Evolutionary conservation across 768 basidiomycete species (phyloP), one percentile per base, ranked within the genome.

Genomic region (Mycena latifolia): DNA sequence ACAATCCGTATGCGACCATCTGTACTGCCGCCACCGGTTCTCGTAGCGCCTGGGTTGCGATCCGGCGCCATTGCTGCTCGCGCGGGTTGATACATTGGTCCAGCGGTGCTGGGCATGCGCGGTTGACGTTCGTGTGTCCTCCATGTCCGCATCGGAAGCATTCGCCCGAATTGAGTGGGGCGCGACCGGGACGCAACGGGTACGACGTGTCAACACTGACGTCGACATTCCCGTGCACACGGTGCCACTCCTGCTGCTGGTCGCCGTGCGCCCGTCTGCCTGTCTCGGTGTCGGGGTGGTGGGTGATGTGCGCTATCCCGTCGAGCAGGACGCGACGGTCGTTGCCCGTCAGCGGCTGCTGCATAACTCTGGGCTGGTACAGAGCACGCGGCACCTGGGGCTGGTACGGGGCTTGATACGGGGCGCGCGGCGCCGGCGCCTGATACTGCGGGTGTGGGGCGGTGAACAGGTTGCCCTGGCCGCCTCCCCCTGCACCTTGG

Each of bases 131-230:
- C 4, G 58, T 60, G 58, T 60, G 58, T 5, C 35, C 58, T 5
- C 10, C 12, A 12, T 28, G 17, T 10, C 59, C 59, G 48, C 59
- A 59, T 6, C 33, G 41, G 35, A 55, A 69, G n/a, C 68, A 66
- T 33, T 69, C 65, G 10, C 65, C 51, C 24, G 65, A 57, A 8
- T 61, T 55, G 5, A 55, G 31, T 12, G 57, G 51, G 5, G 48
- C 52, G 28, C 56, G 31, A 14, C 68, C 68, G 9, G 68, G 65
- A 12, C 47, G 31, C 28, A 69, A 47, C 7, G 65, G 68, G 65
- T 60, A 60, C 18, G 58, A 47, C 25, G 35, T 60, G n/a, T 28
- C 39, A 3, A 41, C 17, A 18, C 24, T 39, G 4, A 51, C 24
- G 2, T 37, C 58, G 25, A 51, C 48, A 47, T 60, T 60, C 35